Conservation (phyloP, 2,329 filamentous ascomycete species). For the Drechslerella coelobrocha region DNA sequence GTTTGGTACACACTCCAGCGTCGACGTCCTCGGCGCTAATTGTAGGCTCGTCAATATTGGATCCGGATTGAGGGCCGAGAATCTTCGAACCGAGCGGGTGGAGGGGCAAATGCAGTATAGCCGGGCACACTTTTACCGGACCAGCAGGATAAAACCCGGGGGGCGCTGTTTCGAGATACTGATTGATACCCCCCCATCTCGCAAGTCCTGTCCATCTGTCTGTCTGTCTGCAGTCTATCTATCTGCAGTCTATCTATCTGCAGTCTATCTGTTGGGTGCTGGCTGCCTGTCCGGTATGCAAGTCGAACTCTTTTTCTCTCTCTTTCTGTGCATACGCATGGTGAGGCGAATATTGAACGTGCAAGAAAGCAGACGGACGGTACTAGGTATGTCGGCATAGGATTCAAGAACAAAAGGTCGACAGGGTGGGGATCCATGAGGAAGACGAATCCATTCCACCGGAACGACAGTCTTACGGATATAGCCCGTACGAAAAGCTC, state of each 20-base stretch:
- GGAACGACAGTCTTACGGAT: no score
- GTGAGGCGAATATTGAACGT: no score
- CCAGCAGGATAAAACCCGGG: conserved; percentile 43
- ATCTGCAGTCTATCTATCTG: neutral
- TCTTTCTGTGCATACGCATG: neutral
- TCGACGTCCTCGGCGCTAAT: neutral
- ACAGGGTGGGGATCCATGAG: no score
- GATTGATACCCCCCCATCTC: conserved; percentile 6
- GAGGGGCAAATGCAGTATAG: conserved; percentile 44
- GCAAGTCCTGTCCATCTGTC: conserved; percentile 1
- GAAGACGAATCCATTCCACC: neutral
- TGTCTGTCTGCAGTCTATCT: neutral
- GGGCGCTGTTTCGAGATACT: neutral
- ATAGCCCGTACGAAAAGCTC: conserved; percentile 9
- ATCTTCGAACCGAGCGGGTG: conserved; percentile 8
- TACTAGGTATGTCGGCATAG: no score
- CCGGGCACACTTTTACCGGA: conserved; percentile 38
- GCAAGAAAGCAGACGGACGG: no score
- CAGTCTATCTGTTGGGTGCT: neutral
- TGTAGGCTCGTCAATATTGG: neutral
- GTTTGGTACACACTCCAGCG: neutral
- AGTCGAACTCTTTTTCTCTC: neutral
- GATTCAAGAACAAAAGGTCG: no score
- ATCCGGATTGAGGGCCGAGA: conserved; percentile 13
- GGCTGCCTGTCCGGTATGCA: neutral